Evolutionary conservation across 1,284 basidiomycete genomes (phyloP).

Genomic region (Porodaedalea pini): DNA sequence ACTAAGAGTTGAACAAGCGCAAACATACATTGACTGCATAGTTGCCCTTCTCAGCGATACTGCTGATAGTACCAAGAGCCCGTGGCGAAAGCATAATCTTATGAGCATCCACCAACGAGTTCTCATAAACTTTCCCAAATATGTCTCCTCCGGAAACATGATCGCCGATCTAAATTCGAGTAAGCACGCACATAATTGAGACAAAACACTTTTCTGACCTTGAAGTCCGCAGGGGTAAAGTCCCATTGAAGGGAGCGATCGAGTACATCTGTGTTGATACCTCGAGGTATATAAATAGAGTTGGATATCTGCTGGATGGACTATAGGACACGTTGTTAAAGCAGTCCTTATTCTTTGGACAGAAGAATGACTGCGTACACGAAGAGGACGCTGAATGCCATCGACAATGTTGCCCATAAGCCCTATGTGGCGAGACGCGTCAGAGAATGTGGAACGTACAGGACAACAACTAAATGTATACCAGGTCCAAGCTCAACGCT

Average conservation of each 20-base stretch:
- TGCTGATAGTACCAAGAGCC: constrained; percentile 91
- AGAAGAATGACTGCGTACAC: constrained; percentile 46
- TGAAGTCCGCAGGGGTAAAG: constrained; percentile 84
- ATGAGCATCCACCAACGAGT: constrained; percentile 94
- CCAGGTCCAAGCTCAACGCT: constrained; percentile 97
- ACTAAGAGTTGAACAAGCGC: background rate
- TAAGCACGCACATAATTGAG: background rate
- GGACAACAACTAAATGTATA: constrained; percentile 31
- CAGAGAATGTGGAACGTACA: background rate
- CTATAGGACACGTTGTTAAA: constrained; percentile 37
- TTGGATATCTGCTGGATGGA: constrained; percentile 95
- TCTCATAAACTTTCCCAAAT: constrained; percentile 95
- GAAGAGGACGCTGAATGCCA: constrained; percentile 90
- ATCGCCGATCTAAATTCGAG: constrained; percentile 74
- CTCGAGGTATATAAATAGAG: constrained; percentile 97
- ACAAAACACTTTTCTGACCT: constrained; percentile 39
- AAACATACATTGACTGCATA: constrained; percentile 82
- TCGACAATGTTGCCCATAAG: constrained; percentile 99
- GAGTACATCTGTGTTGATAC: constrained; percentile 96
- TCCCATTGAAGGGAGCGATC: constrained; percentile 92
- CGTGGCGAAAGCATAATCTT: constrained; percentile 96
- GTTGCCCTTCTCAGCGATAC: constrained; percentile 91
- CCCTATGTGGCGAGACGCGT: constrained; percentile 44
- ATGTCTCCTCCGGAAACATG: constrained; percentile 97
- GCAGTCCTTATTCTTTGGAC: background rate